phyloP scores from a whole-genome alignment of 2,329 filamentous ascomycete genomes.

The Pyrenophora teres region DNA sequence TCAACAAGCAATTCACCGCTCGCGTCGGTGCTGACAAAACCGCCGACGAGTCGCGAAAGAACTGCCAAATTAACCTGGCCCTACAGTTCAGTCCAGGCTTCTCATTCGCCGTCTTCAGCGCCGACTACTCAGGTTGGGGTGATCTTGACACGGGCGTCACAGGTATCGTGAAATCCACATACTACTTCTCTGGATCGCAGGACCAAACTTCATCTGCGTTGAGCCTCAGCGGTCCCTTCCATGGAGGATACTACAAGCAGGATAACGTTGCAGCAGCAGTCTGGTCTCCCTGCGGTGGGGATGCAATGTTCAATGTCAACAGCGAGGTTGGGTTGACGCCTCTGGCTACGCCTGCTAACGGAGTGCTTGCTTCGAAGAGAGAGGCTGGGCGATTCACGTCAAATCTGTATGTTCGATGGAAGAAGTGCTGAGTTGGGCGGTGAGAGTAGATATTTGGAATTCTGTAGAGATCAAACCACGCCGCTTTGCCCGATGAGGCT shows the following conservation, averaged over 20 bases:
- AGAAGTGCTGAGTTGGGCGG: conserved; percentile 32
- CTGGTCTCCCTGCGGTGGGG: conserved; percentile 40
- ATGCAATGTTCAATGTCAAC: conserved; percentile 39
- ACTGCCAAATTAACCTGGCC: conserved; percentile 47
- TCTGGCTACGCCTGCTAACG: conserved; percentile 21
- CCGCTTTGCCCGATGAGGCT: no score
- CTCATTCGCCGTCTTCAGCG: conserved; percentile 43
- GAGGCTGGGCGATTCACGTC: conserved; percentile 35
- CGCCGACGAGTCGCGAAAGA: conserved; percentile 41
- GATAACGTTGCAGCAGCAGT: conserved; percentile 43
- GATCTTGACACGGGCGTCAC: conserved; percentile 43
- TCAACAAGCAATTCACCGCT: conserved; percentile 40
- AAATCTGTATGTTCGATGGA: conserved; percentile 41
- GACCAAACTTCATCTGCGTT: conserved; percentile 30
- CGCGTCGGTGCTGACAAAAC: conserved; percentile 30
- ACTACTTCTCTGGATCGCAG: conserved; percentile 45
- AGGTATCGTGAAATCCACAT: conserved; percentile 41
- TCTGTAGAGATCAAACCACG: background rate
- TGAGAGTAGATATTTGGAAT: background rate
- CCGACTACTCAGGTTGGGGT: conserved; percentile 45
- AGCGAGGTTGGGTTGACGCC: conserved; percentile 38
- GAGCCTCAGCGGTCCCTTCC: conserved; percentile 49
- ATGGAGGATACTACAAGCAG: conserved; percentile 52
- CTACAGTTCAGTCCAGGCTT: conserved; percentile 44
- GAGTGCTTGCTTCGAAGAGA: conserved; percentile 32